Evolutionary conservation across 139 green algal genomes (phyloP).

Genomic region (Chlamydomonas schloesseri): DNA sequence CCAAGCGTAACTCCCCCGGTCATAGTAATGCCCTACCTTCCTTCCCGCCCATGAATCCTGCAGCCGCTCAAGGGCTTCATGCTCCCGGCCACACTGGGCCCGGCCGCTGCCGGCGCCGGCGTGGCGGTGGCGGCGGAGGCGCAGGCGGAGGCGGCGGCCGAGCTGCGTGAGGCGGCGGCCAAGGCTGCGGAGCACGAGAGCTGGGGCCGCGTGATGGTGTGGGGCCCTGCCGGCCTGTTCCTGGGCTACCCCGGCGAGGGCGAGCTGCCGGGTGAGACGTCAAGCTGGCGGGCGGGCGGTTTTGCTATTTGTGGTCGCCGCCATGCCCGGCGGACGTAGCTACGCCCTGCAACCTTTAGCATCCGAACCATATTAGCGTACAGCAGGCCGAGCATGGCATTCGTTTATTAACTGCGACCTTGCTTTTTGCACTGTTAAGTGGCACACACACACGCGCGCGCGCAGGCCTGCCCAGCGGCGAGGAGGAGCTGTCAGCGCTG

Average conservation of each 20-base stretch:
- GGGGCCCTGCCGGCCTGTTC: neutral
- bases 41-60: too few relatives aligned
- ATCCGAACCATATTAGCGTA: too few relatives aligned
- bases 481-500: neutral
- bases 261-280: neutral
- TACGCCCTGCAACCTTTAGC: too few relatives aligned
- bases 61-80: neutral
- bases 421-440: too few relatives aligned
- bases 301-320: neutral
- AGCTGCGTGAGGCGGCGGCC: neutral
- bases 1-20: too few relatives aligned
- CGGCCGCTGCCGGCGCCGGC: neutral
- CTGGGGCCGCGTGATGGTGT: neutral
- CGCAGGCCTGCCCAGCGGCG: neutral
- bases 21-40: too few relatives aligned
- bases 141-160: neutral
- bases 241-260: neutral
- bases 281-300: neutral
- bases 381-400: too few relatives aligned
- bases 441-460: too few relatives aligned
- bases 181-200: neutral
- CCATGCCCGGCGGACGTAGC: neutral
- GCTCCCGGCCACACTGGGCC: neutral
- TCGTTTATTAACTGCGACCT: too few relatives aligned
- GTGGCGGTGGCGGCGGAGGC: neutral